Evolutionary conservation across 176 grass and related monocot species (phyloP), one percentile per base, ranked within the genome.

Genomic region (Aegilops umbellulata): DNA sequence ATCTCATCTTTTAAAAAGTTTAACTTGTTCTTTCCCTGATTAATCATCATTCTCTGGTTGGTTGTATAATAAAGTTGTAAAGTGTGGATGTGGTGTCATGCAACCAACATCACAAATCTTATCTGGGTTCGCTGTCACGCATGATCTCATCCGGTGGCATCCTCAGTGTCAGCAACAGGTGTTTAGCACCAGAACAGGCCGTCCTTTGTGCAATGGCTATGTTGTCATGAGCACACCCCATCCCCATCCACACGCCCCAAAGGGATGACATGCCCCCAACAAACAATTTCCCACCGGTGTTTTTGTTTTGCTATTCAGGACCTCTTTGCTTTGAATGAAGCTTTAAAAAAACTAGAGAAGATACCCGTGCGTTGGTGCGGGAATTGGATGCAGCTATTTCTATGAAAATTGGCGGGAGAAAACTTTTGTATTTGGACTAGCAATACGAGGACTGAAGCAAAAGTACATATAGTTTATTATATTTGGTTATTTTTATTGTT

Each of bases 101-200:
- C 84, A 65, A 78, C 73, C 83, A 83, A 86, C 69, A 32, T 8
- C 58, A 79, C 65, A 74, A n/a, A 65, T 77, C 68, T 47, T 20
- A 74, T 30, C 27, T 67, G 26, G 79, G 71, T 24, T 30, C 55
- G 20, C 69, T 19, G 73, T 76, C 73, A 76, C 44, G 44, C 44
- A 30, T 53, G 36, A 46, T 46, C 63, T 81, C 39, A 67, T 49
- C 78, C 38, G 25, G 25, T 41, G 35, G 17, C 15, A 27, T 63
- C 7, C 34, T 27, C 61, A 39, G 34, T 44, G 60, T 29, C 17
- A 26, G 39, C 14, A 74, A 23, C 20, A 22, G 44, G 24, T 51
- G 42, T 51, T 51, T 4, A 51, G 71, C 14, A 49, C 39, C 7
- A 49, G 20, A 0, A 46, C 9, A n/a, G 34, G 34, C 32, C 10